These are phyloP conservation scores for Hypocreales sp. DNA, from an alignment of 2,329 filamentous ascomycete genomes.

Conservation along the genomic window DNA sequence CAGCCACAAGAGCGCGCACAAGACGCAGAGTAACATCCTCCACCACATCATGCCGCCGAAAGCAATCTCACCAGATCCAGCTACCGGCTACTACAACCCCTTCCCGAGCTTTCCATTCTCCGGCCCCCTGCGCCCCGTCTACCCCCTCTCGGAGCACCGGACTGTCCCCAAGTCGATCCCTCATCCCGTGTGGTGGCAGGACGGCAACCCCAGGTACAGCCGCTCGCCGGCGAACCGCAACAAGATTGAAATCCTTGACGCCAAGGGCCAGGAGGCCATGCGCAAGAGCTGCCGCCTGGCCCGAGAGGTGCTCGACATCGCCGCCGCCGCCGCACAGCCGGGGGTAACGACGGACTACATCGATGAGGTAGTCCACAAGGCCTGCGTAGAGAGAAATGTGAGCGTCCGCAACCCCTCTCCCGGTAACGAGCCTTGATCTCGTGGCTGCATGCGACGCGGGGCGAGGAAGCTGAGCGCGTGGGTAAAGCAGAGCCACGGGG, in stretches of 20 bases:
- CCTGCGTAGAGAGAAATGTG: slow-evolving; percentile 83
- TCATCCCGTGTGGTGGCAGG: slow-evolving; percentile 74
- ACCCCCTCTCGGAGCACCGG: slow-evolving; percentile 61
- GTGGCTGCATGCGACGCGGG: no score
- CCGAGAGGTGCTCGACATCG: slow-evolving; percentile 84
- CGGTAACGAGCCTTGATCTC: no score
- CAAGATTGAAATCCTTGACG: slow-evolving; percentile 70
- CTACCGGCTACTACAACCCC: slow-evolving; percentile 78
- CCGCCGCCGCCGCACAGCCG: slow-evolving; percentile 68
- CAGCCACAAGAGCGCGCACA: slow-evolving; percentile 59
- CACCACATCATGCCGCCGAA: slow-evolving; percentile 61
- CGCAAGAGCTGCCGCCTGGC: slow-evolving; percentile 78
- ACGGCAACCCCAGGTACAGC: slow-evolving; percentile 56
- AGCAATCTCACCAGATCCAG: slow-evolving; percentile 82
- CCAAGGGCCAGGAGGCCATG: slow-evolving; percentile 75
- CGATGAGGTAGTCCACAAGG: slow-evolving; percentile 88
- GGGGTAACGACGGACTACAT: slow-evolving; percentile 93
- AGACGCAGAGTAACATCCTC: slow-evolving; percentile 62
- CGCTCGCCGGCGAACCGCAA: slow-evolving; percentile 51
- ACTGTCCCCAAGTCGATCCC: slow-evolving; percentile 65
- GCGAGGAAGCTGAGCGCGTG: no score
- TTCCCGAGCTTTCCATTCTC: slow-evolving; percentile 80
- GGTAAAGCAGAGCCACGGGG: no score
- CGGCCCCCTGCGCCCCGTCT: slow-evolving; percentile 71
- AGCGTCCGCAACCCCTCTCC: no score